These are phyloP conservation scores for Yamadazyma triangularis DNA, from an alignment of 1,139 yeast species.

Conservation along the genomic window DNA sequence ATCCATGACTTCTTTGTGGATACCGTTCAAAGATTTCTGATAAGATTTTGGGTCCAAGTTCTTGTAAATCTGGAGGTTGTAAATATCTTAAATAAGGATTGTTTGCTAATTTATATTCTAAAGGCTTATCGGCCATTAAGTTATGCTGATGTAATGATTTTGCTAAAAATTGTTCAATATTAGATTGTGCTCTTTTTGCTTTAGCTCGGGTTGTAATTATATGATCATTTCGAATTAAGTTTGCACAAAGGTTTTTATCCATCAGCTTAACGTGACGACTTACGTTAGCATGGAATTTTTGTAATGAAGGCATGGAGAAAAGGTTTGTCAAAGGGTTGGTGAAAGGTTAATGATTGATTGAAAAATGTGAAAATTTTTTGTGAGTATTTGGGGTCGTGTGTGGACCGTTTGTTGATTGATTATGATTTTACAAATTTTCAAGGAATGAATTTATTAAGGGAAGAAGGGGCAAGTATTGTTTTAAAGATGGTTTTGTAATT, in stretches of 20 bases:
- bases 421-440: too few relatives aligned
- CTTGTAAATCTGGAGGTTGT: slow-evolving; percentile 37
- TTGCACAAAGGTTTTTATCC: slow-evolving; percentile 44
- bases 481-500: too few relatives aligned
- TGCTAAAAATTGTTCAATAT: slow-evolving; percentile 37
- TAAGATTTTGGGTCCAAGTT: slow-evolving; percentile 54
- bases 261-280: slow-evolving; percentile 43
- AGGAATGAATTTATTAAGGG: too few relatives aligned
- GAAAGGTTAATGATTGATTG: too few relatives aligned
- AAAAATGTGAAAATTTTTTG: too few relatives aligned
- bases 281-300: slow-evolving; percentile 41
- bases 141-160: slow-evolving; percentile 21
- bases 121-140: slow-evolving; percentile 14
- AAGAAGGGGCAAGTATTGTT: too few relatives aligned
- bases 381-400: too few relatives aligned
- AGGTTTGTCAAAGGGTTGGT: too few relatives aligned
- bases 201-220: slow-evolving; percentile 43
- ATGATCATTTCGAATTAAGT: slow-evolving; percentile 42
- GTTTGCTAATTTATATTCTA: slow-evolving; percentile 17
- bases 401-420: too few relatives aligned
- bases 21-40: slow-evolving; percentile 64
- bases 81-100: slow-evolving; percentile 28
- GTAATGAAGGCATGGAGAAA: slow-evolving; percentile 47
- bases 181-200: slow-evolving; percentile 45
- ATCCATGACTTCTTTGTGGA: slow-evolving; percentile 65